These are phyloP conservation scores for Halophytophthora batemanensis DNA, from an alignment of 352 stramenopile species.

Conservation along the genomic window DNA sequence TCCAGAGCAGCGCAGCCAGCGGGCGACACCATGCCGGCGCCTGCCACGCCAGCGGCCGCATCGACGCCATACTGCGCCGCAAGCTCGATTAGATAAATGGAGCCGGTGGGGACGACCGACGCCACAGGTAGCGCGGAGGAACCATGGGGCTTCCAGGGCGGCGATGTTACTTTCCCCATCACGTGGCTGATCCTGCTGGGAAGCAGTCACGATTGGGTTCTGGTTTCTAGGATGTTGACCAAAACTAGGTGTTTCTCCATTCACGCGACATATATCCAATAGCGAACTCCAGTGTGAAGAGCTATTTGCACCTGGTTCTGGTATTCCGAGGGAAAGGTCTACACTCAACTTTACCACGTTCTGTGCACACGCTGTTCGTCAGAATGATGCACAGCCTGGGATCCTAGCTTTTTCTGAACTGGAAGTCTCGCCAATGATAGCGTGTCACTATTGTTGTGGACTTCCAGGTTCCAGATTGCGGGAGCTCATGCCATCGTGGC, in stretches of 20 bases:
- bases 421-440: background rate
- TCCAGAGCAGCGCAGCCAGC: conserved; percentile 4
- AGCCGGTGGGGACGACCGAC: too few species aligned
- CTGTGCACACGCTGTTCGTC: too few species aligned
- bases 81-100: too few species aligned
- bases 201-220: background rate
- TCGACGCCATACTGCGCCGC: too few species aligned
- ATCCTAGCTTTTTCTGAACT: background rate
- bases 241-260: background rate
- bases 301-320: too few species aligned
- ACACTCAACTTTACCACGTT: too few species aligned
- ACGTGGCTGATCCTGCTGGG: background rate
- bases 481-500: background rate
- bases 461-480: background rate
- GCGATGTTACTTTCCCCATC: background rate
- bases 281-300: background rate
- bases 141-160: background rate
- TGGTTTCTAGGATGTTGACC: background rate
- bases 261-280: background rate
- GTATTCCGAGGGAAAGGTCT: too few species aligned
- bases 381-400: too few species aligned
- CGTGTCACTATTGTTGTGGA: background rate
- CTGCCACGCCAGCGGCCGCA: background rate
- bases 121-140: background rate
- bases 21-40: background rate